Conservation (phyloP, 2,329 filamentous ascomycete species). For the Alternaria burnsii region DNA sequence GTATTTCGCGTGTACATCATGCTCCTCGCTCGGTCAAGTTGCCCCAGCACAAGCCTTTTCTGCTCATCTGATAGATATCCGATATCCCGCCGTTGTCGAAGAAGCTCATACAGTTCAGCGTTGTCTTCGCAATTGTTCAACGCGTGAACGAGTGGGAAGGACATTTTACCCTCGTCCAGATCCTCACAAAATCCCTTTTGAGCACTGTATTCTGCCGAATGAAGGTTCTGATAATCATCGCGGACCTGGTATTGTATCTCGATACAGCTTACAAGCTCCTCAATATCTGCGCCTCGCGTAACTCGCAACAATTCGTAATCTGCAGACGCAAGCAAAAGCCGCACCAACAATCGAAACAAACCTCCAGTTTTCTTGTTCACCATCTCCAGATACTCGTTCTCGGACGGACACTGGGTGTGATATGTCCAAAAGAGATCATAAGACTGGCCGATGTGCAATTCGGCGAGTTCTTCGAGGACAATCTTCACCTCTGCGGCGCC, state of each 20-base stretch:
- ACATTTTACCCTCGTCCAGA: conserved; percentile 92
- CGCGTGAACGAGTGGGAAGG: conserved; percentile 39
- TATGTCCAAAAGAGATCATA: not conserved
- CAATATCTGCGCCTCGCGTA: not conserved
- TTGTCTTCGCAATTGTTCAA: not conserved
- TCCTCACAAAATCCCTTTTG: conserved; percentile 95
- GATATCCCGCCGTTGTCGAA: not conserved
- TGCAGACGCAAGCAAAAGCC: not conserved
- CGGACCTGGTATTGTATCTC: conserved; percentile 73
- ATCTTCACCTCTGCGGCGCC: too few species aligned
- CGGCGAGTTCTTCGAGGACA: not conserved
- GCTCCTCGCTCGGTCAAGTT: not conserved
- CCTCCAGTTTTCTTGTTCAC: conserved; percentile 1
- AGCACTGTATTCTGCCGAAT: conserved; percentile 66
- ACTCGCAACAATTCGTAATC: too few species aligned
- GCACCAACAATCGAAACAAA: not conserved
- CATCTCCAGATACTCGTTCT: not conserved
- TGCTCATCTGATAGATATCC: not conserved
- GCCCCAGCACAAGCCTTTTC: not conserved
- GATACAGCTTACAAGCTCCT: not conserved
- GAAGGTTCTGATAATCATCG: conserved; percentile 88
- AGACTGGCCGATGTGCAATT: not conserved
- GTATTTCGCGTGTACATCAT: conserved; percentile 1
- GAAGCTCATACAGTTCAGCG: not conserved
- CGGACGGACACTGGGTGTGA: not conserved